These are phyloP conservation scores for Xylariales sp. DNA, from an alignment of 2,329 filamentous ascomycete species.

Conservation along the genomic window DNA sequence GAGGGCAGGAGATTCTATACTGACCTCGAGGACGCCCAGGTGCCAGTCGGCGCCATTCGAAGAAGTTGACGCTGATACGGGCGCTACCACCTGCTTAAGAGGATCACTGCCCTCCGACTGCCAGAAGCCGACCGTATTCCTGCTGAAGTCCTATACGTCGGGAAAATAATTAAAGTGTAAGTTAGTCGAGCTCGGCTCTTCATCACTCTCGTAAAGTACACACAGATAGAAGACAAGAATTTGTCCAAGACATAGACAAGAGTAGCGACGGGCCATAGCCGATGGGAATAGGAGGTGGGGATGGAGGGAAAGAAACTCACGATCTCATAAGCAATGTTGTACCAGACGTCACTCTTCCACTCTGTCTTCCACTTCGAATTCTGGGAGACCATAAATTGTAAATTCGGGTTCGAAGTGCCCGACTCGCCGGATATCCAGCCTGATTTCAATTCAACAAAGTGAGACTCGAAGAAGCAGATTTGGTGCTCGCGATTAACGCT, in stretches of 20 bases:
- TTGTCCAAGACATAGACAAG: not conserved
- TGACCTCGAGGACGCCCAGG: constrained; percentile 70
- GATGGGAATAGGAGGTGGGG: not conserved
- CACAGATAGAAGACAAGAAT: not conserved
- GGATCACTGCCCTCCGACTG: constrained; percentile 72
- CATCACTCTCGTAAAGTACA: not conserved
- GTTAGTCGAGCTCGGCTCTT: not conserved
- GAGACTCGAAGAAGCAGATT: constrained; percentile 71
- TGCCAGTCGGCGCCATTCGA: constrained; percentile 80
- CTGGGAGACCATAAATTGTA: constrained; percentile 74
- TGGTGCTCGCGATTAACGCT: constrained; percentile 75
- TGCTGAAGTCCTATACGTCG: constrained; percentile 62
- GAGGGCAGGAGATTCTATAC: not conserved
- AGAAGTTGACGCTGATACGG: constrained; percentile 68
- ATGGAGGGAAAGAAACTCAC: constrained; percentile 42
- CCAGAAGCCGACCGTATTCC: constrained; percentile 73
- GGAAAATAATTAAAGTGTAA: not conserved
- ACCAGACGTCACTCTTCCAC: constrained; percentile 74
- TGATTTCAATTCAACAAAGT: constrained; percentile 82
- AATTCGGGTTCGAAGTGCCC: constrained; percentile 60
- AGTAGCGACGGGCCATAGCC: not conserved
- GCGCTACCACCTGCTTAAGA: constrained; percentile 69
- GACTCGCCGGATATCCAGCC: constrained; percentile 67
- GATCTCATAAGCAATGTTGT: constrained; percentile 80
- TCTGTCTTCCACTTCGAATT: constrained; percentile 72